Conservation (phyloP, 345 rosid species). For the Eucalyptus viminalis region DNA sequence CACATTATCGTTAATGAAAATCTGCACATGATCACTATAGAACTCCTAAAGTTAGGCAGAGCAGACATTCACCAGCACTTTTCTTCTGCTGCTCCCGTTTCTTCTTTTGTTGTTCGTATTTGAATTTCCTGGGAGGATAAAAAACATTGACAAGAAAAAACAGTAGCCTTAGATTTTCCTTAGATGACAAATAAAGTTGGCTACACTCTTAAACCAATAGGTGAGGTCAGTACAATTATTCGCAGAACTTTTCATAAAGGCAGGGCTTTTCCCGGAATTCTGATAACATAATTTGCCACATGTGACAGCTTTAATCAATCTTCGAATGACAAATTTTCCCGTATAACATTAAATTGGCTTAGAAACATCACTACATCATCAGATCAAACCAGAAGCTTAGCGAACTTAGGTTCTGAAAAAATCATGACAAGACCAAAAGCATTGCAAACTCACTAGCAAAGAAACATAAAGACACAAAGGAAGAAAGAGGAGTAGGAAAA, state of each 20-base stretch:
- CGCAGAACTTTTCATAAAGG: not conserved
- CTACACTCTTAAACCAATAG: not conserved
- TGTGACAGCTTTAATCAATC: not conserved
- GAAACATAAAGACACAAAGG: not conserved
- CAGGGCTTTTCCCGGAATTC: not conserved
- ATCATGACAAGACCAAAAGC: not conserved
- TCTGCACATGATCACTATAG: not conserved
- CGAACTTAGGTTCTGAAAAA: not conserved
- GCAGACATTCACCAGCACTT: conserved; percentile 40
- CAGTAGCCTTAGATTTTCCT: not conserved
- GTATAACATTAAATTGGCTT: not conserved
- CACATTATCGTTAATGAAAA: not conserved
- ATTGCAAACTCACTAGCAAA: not conserved
- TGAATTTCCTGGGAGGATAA: conserved; percentile 46
- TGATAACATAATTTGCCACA: not conserved
- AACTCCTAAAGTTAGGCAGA: conserved; percentile 2
- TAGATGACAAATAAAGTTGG: not conserved
- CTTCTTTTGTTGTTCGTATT: conserved; percentile 79
- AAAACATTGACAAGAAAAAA: not conserved
- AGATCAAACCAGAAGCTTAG: not conserved
- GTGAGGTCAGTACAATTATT: not conserved
- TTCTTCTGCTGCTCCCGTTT: conserved; percentile 79
- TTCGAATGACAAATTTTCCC: not conserved
- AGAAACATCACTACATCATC: not conserved
- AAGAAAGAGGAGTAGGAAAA: not conserved